Base-by-base conservation (phyloP, 495 filamentous ascomycete species). In the Hypomontagnella monticulosa region DNA sequence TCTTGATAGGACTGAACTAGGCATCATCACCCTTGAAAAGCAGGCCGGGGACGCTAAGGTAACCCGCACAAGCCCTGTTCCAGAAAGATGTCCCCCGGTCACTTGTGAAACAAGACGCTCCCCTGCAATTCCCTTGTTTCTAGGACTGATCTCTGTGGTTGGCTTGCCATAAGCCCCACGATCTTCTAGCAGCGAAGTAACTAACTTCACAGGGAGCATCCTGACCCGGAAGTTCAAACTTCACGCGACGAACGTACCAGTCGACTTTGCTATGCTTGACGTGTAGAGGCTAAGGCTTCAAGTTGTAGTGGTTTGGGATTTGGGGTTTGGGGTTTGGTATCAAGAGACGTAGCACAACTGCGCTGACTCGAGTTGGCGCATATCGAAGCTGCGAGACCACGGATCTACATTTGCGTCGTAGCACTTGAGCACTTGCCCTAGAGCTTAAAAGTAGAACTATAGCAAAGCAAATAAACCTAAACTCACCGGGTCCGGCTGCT, bases 21-120 rank as follows among this genome's bases (percentile, higher is more conserved):
- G 55, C 60, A 64, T 69, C 60, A 58, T 36, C 46, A 61, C 37
- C 67, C 61, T 55, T 53, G 62, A 46, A 66, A 53, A 38, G 18
- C 53, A 43, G 56, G 44, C 60, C 48, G 61, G 67, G 36, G 57
- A 70, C 62, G 58, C 67, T 70, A 70, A 70, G 50, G 58, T 14
- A 63, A 57, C 63, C 67, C 63, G 58, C 67, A 63, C 67, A 70
- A 63, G 58, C 62, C 67, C 63, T 67, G 67, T 70, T 70, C 67
- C 63, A 70, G 63, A 70, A 70, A 57, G 63, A 11, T 10, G 61
- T 43, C 20, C 63, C 67, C 70, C 59, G 43, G 67, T 60, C 62
- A 55, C 42, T 69, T 71, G 67, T 74, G 72, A 72, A 73, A 74
- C 70, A 71, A 65, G 58, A 67, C 51, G 66, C 47, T 69, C 63